Base-by-base conservation (phyloP, 345 rosid genomes). In the Erysimum cheiranthoides region DNA sequence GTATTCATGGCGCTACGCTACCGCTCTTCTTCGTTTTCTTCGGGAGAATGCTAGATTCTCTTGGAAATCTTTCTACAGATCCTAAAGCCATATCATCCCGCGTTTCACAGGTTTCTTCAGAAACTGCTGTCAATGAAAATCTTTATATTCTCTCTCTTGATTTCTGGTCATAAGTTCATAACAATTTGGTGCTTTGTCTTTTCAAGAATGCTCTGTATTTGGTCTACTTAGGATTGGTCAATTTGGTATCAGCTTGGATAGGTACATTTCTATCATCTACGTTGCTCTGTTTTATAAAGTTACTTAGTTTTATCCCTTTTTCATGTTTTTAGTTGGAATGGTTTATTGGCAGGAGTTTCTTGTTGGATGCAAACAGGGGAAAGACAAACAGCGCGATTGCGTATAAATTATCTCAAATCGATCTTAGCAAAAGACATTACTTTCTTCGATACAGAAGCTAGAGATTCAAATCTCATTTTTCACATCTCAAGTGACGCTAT, bases 291-390 rank as follows among this genome's bases (percentile, higher is more conserved):
- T n/a, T 2, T 47, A 25, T 16, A 12, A 7, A 35, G 39, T 12
- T 46, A 10, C 5, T 27, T 36, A 5, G 9, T 21, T 21, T 32
- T 32, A 14, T 21, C 4, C 5, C 1, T n/a, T 36, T 31, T 58
- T 43, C 39, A 54, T 52, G 71, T 65, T 68, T 14, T 12, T 5
- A 38, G 25, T 42, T 62, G 53, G 28, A 61, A 53, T 36, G 39
- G 13, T 40, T 35, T 47, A 12, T 25, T 71, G 32, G 58, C 73
- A 78, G 81, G 81, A 72, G 81, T 78, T 59, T 35, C 81, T 21
- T 78, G 81, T 43, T 93, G 97, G 98, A 89, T 82, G 87, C 96
- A 89, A 83, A 91, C 96, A 25, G 93, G 92, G 54, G 93, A 93
- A 76, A 86, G 98, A 80, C 98, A 93, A 80, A 83, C 97, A 5